A percentile compares a stretch with the other conserved stretches of the same genome.
phyloP scores from a whole-genome alignment of 192 early-diverging fungal genomes.

The Coemansia sp. region DNA sequence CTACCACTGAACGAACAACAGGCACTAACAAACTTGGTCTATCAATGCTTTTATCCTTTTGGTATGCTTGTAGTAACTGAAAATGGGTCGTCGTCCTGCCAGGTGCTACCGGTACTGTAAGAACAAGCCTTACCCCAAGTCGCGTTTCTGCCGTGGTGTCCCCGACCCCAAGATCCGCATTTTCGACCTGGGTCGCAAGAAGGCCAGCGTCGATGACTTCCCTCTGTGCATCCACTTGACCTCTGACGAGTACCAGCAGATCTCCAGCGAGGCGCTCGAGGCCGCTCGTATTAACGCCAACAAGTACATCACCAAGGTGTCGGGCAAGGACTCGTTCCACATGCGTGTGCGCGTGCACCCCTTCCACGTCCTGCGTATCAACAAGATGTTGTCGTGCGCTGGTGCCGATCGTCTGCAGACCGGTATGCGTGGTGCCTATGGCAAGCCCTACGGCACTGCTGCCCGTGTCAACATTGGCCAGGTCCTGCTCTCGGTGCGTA shows the following conservation, averaged over 20 bases:
- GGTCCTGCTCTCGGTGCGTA: slow-evolving; percentile 93
- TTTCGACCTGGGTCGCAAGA: slow-evolving; percentile 97
- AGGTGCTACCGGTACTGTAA: slow-evolving; percentile 99
- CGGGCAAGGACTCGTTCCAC: slow-evolving; percentile 99
- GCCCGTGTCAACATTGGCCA: slow-evolving; percentile 99
- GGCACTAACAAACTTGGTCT: neutral
- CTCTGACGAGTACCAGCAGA: slow-evolving; percentile 97
- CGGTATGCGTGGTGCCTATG: slow-evolving; percentile 99
- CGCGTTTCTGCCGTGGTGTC: slow-evolving; percentile 98
- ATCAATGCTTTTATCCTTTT: neutral
- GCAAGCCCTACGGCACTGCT: slow-evolving; percentile 93
- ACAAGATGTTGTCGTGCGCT: slow-evolving; percentile 99
- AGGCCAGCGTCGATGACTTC: slow-evolving; percentile 97
- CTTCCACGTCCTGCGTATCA: slow-evolving; percentile 99
- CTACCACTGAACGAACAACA: no score
- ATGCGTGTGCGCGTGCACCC: slow-evolving; percentile 98
- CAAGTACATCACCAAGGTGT: slow-evolving; percentile 97
- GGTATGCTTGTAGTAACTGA: slow-evolving; percentile 1
- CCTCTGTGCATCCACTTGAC: slow-evolving; percentile 94
- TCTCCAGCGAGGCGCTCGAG: slow-evolving; percentile 98
- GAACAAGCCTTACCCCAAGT: slow-evolving; percentile 99
- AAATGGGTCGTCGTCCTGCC: slow-evolving; percentile 98
- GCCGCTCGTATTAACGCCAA: slow-evolving; percentile 97
- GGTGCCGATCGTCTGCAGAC: slow-evolving; percentile 99
- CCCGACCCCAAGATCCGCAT: slow-evolving; percentile 99